phyloP scores from a whole-genome alignment of 768 basidiomycete genomes.

The Kwoniella botswanensis region DNA sequence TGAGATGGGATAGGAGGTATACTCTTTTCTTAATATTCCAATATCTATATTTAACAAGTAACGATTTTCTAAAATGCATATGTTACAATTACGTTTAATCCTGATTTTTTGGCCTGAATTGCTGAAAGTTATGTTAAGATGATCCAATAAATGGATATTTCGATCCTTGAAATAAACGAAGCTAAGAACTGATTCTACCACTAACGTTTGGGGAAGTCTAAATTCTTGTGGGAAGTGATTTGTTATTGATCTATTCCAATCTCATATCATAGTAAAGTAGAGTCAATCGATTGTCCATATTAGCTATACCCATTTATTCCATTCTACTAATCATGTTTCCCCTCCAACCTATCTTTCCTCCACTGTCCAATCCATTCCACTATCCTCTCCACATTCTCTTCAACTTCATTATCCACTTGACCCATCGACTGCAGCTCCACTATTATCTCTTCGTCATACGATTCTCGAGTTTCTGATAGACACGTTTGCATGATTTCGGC shows the following conservation, averaged over 20 bases:
- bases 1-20: neutral
- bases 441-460: constrained; percentile 83
- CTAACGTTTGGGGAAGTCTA: too few species aligned
- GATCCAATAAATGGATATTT: too few species aligned
- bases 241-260: too few species aligned
- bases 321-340: constrained; percentile 19
- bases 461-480: constrained; percentile 81
- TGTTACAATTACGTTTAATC: neutral
- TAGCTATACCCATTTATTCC: constrained; percentile 29
- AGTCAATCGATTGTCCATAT: neutral
- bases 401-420: constrained; percentile 72
- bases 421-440: constrained; percentile 74
- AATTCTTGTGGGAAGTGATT: too few species aligned
- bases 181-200: too few species aligned
- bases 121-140: too few species aligned
- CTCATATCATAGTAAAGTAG: too few species aligned
- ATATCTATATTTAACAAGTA: neutral
- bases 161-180: too few species aligned
- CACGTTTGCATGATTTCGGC: constrained; percentile 97
- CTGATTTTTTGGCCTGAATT: too few species aligned
- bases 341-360: constrained; percentile 58
- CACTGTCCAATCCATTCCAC: constrained; percentile 85
- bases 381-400: constrained; percentile 83
- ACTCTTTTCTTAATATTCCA: neutral
- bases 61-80: constrained; percentile 1